Evolutionary conservation across 108 stramenopile species (phyloP).

Genomic region (Pelagomonas calceolata): DNA sequence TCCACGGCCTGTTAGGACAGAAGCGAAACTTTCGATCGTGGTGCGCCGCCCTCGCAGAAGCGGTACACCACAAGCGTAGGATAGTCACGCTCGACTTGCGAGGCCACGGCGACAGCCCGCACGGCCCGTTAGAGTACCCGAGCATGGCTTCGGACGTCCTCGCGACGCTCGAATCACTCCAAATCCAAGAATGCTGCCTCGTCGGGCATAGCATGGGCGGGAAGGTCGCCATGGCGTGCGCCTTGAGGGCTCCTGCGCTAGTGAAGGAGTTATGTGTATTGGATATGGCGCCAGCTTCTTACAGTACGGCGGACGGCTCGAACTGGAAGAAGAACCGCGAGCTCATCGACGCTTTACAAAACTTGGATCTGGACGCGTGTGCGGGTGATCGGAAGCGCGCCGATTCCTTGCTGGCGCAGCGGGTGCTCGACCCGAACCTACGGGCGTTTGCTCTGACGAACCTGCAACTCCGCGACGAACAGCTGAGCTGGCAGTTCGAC

Average conservation of each 20-base stretch:
- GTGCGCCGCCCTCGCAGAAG: constrained; percentile 48
- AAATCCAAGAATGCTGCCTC: constrained; percentile 47
- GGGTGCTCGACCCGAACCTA: constrained; percentile 57
- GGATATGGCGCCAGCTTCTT: constrained; percentile 80
- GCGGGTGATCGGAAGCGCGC: constrained; percentile 13
- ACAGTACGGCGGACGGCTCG: constrained; percentile 34
- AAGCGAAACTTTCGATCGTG: constrained; percentile 82
- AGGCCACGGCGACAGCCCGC: constrained; percentile 70
- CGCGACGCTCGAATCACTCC: constrained; percentile 47
- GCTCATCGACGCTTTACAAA: constrained; percentile 51
- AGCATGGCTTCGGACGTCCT: constrained; percentile 77
- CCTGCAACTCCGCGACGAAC: constrained; percentile 35
- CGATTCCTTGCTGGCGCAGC: constrained; percentile 4
- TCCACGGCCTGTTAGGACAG: constrained; percentile 85
- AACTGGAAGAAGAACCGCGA: constrained; percentile 71
- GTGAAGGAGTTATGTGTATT: constrained; percentile 71
- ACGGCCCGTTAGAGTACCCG: constrained; percentile 55
- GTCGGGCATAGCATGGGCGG: constrained; percentile 90
- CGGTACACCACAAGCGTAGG: constrained; percentile 47
- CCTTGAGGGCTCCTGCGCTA: constrained; percentile 60
- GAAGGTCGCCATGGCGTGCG: constrained; percentile 70
- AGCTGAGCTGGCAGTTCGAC: constrained; percentile 65
- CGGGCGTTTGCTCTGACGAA: constrained; percentile 80
- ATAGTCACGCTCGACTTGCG: constrained; percentile 69
- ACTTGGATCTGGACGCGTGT: constrained; percentile 8